Evolutionary conservation across 495 filamentous ascomycete genomes (phyloP).

Genomic region (Neurospora terricola): DNA sequence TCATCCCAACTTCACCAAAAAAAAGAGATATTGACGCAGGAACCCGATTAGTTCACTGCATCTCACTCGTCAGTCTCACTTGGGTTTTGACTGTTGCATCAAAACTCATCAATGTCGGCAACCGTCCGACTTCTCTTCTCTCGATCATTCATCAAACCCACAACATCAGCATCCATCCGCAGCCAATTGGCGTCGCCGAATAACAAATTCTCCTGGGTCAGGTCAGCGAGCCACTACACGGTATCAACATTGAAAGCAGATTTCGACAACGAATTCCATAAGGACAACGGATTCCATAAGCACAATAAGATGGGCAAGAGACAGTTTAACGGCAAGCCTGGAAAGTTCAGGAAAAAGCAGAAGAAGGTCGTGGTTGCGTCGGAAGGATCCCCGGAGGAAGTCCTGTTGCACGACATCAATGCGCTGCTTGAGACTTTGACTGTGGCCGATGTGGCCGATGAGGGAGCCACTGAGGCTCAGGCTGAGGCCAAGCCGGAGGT

Average conservation of each 20-base stretch:
- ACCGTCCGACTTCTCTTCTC: background rate
- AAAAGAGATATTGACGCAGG: background rate
- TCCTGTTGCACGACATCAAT: conserved; percentile 62
- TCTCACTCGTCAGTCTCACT: background rate
- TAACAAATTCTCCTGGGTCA: background rate
- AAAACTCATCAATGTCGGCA: background rate
- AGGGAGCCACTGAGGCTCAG: conserved; percentile 7
- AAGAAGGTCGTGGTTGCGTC: conserved; percentile 8
- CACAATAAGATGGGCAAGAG: background rate
- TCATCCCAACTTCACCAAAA: background rate
- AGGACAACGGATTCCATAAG: background rate
- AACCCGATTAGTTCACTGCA: background rate
- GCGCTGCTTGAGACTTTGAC: conserved; percentile 48
- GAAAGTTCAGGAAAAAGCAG: conserved; percentile 13
- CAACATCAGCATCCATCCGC: background rate
- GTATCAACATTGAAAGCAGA: background rate
- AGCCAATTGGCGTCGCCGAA: background rate
- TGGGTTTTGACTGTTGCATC: background rate
- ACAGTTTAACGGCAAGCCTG: conserved; percentile 5
- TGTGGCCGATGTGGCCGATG: conserved; percentile 22
- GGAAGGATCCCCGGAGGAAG: conserved; percentile 55
- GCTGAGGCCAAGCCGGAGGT: conserved; percentile 1
- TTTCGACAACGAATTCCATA: background rate
- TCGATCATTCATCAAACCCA: background rate
- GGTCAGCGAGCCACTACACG: background rate